These are phyloP conservation scores for Candida verbasci DNA, from an alignment of 805 yeast species.

Conservation along the genomic window DNA sequence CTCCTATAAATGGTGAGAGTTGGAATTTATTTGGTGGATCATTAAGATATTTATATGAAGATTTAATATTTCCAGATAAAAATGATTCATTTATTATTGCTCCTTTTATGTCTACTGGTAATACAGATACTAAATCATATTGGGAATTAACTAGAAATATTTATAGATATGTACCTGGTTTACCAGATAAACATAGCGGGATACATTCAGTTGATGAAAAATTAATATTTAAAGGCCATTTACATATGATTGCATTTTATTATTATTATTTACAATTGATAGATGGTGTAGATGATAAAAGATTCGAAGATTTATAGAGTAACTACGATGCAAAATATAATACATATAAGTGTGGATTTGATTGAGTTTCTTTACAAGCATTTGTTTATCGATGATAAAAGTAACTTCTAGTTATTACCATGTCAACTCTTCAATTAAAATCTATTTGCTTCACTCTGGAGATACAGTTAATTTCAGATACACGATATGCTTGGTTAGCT, in stretches of 20 bases:
- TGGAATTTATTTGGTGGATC: conserved; percentile 37
- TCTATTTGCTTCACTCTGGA: too few species aligned
- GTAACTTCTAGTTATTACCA: too few species aligned
- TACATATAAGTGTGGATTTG: too few species aligned
- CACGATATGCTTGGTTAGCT: too few species aligned
- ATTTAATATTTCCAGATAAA: conserved; percentile 19
- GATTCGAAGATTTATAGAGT: conserved; percentile 3
- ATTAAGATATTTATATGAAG: conserved; percentile 35
- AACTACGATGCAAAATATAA: background rate
- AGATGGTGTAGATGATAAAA: conserved; percentile 15
- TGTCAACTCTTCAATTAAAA: too few species aligned
- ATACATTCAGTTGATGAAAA: conserved; percentile 36
- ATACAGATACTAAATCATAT: conserved; percentile 39
- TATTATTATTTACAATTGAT: conserved; percentile 32
- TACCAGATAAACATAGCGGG: conserved; percentile 14
- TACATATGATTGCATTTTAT: conserved; percentile 33
- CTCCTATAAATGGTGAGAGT: conserved; percentile 26
- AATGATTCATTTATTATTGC: conserved; percentile 24
- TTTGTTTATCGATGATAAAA: too few species aligned
- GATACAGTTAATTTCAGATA: too few species aligned
- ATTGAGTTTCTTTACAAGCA: too few species aligned
- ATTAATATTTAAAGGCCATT: conserved; percentile 26
- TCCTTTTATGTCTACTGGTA: conserved; percentile 33
- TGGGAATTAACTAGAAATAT: conserved; percentile 38
- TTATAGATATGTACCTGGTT: conserved; percentile 30